A percentile compares a stretch with the other conserved stretches of the same genome.
Evolutionary conservation across 108 stramenopile genomes (phyloP).

Genomic region (Fistulifera pelliculosa): DNA sequence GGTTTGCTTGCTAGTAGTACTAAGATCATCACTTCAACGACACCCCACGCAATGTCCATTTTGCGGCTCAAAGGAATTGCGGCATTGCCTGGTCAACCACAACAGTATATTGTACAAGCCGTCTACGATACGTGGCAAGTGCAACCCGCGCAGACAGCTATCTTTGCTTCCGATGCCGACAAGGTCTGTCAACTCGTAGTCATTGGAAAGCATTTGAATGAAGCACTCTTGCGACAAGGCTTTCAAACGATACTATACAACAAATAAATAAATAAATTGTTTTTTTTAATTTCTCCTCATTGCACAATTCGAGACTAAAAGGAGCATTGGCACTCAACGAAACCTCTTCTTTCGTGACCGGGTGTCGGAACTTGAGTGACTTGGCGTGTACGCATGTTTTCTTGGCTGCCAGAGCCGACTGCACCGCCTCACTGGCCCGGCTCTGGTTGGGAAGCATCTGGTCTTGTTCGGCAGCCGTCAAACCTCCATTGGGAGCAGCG

Average conservation of each 20-base stretch:
- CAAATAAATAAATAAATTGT: too few relatives aligned
- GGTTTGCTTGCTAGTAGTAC: conserved; percentile 43
- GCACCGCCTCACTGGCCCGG: conserved; percentile 45
- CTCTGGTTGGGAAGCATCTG: conserved; percentile 35
- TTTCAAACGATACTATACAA: conserved; percentile 23
- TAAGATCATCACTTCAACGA: too few relatives aligned
- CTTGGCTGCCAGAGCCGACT: conserved; percentile 31
- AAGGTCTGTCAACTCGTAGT: conserved; percentile 74
- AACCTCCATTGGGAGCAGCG: conserved; percentile 65
- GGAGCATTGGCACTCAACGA: conserved; percentile 41
- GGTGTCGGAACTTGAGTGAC: conserved; percentile 68
- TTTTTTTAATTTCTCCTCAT: too few relatives aligned
- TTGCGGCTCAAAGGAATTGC: conserved; percentile 74
- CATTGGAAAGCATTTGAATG: conserved; percentile 71
- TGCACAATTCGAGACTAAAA: conserved; percentile 22
- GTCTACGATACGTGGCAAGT: conserved; percentile 87
- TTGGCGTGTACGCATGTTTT: conserved; percentile 69
- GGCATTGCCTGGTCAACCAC: conserved; percentile 27
- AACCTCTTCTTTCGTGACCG: conserved; percentile 44
- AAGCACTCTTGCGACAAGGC: conserved; percentile 29
- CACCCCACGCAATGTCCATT: conserved; percentile 16
- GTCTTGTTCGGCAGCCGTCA: conserved; percentile 41
- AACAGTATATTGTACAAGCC: conserved; percentile 66
- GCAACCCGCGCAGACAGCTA: conserved; percentile 43
- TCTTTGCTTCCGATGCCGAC: conserved; percentile 37